Conservation (phyloP, 106 monocot genomes). For the Triglochin maritima region DNA sequence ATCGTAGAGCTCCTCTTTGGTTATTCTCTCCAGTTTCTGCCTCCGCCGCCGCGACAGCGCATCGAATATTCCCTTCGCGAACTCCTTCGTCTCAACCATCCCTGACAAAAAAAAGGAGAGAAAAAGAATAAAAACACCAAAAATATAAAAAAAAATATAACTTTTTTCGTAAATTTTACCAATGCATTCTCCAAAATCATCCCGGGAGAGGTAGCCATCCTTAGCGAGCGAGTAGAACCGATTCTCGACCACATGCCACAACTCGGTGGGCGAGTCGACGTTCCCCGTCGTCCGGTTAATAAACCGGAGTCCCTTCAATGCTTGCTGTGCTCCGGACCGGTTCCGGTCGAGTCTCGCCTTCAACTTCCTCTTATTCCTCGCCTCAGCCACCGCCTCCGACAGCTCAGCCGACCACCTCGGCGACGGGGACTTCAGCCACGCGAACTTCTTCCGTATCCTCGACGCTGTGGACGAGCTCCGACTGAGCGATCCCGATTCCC, state of each 20-base stretch:
- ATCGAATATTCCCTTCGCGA: conserved; percentile 68
- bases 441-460: conserved; percentile 53
- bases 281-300: conserved; percentile 45
- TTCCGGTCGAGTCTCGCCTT: conserved; percentile 49
- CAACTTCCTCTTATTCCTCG: conserved; percentile 40
- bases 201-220: conserved; percentile 58
- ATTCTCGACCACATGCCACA: conserved; percentile 52
- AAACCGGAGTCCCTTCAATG: conserved; percentile 64
- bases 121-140: neutral
- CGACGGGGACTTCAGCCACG: conserved; percentile 47
- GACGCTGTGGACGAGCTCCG: conserved; percentile 62
- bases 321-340: conserved; percentile 50
- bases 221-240: conserved; percentile 44
- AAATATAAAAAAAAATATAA: too few relatives aligned
- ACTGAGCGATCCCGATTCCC: conserved; percentile 17
- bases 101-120: conserved; percentile 20
- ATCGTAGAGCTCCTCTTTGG: conserved; percentile 69
- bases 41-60: conserved; percentile 57
- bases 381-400: conserved; percentile 16
- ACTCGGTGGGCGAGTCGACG: conserved; percentile 22
- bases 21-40: conserved; percentile 54
- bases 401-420: conserved; percentile 5
- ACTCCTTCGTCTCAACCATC: conserved; percentile 90
- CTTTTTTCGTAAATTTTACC: neutral
- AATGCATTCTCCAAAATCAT: conserved; percentile 87